phyloP scores from a whole-genome alignment of 768 basidiomycete genomes.

The Candolleomyces aberdarensis region DNA sequence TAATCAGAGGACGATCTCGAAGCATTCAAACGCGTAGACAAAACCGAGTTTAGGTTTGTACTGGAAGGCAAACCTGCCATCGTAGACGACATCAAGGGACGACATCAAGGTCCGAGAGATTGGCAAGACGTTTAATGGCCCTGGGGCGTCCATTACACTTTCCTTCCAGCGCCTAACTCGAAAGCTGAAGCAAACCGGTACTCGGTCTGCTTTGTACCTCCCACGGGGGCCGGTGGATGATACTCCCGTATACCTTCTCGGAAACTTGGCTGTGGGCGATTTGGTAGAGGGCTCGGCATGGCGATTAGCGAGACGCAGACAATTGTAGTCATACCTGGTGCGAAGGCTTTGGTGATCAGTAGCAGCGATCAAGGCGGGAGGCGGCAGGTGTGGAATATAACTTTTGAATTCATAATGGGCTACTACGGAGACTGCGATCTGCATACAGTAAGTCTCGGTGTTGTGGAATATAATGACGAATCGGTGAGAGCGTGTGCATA shows the following conservation, averaged over 20 bases:
- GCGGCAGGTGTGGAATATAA: too few relatives aligned
- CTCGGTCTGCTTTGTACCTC: too few relatives aligned
- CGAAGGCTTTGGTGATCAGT: conserved; percentile 62
- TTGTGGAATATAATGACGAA: too few relatives aligned
- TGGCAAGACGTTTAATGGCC: conserved; percentile 83
- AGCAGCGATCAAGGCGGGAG: too few relatives aligned
- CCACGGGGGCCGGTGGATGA: too few relatives aligned
- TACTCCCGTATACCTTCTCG: conserved; percentile 78
- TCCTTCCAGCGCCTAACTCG: conserved; percentile 13
- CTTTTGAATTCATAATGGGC: too few relatives aligned
- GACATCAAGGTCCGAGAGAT: conserved; percentile 91
- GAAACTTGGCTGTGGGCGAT: conserved; percentile 64
- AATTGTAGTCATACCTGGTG: conserved; percentile 79
- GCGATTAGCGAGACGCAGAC: conserved; percentile 96
- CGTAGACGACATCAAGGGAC: conserved; percentile 92
- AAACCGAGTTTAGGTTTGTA: conserved; percentile 88
- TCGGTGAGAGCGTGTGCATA: too few relatives aligned
- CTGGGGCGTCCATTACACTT: conserved; percentile 71
- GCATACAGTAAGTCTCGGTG: too few relatives aligned
- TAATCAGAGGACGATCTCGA: conserved; percentile 71
- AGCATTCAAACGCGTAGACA: conserved; percentile 80
- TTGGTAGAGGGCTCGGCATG: conserved; percentile 84
- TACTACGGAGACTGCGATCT: too few relatives aligned
- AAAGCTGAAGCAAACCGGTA: conserved; percentile 47
- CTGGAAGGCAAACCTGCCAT: conserved; percentile 80